phyloP scores from a whole-genome alignment of 2,329 filamentous ascomycete species.

The Colletotrichum lentis region DNA sequence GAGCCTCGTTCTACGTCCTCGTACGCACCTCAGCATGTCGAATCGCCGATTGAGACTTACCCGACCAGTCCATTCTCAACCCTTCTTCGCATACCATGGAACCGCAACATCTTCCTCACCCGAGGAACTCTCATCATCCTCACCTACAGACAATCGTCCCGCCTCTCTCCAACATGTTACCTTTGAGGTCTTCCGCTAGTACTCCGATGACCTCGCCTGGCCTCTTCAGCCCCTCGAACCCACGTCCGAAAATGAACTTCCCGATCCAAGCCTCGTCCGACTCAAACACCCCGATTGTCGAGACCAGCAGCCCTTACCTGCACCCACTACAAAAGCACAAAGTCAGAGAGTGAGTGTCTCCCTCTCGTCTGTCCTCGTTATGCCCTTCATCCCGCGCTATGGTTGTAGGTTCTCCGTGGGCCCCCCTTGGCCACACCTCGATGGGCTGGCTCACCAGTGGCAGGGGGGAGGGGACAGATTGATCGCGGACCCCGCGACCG shows the following conservation, averaged over 20 bases:
- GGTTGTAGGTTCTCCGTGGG: background rate
- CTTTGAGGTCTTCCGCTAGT: conserved; percentile 60
- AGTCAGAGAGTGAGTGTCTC: conserved; percentile 74
- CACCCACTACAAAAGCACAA: conserved; percentile 77
- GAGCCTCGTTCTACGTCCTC: conserved; percentile 32
- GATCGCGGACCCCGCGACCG: conserved; percentile 17
- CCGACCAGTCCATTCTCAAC: conserved; percentile 21
- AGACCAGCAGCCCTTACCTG: conserved; percentile 66
- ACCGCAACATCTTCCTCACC: conserved; percentile 26
- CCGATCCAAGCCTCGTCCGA: conserved; percentile 59
- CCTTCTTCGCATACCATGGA: conserved; percentile 24
- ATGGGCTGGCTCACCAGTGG: conserved; percentile 3
- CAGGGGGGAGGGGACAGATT: conserved; percentile 2
- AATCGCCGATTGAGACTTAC: conserved; percentile 35
- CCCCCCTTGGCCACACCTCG: conserved; percentile 1
- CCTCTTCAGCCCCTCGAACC: conserved; percentile 64
- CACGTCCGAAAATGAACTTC: conserved; percentile 51
- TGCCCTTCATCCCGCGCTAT: background rate
- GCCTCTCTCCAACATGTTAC: conserved; percentile 50
- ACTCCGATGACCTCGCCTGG: conserved; percentile 69
- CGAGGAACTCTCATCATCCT: conserved; percentile 30
- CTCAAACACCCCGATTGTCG: conserved; percentile 60
- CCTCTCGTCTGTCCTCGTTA: background rate
- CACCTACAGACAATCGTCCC: conserved; percentile 36
- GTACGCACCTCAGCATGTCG: conserved; percentile 38